Evolutionary conservation across 2,329 filamentous ascomycete genomes (phyloP).

Genomic region (Microcera coccophila): DNA sequence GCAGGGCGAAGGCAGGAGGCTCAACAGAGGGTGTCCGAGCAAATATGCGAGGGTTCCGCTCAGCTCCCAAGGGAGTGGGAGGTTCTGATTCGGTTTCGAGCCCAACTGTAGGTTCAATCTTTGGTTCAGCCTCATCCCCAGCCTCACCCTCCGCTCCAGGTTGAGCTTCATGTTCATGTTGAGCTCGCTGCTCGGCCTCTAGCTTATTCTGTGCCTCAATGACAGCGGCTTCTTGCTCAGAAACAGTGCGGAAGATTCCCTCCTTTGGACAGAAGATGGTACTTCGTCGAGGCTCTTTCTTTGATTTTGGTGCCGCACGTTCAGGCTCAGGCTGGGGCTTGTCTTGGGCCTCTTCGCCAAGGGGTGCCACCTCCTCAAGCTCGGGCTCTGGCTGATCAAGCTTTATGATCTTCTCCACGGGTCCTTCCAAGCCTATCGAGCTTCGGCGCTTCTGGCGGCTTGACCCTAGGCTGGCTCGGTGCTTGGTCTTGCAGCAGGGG

Average conservation of each 20-base stretch:
- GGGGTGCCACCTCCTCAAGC: constrained; percentile 19
- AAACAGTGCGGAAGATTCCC: constrained; percentile 60
- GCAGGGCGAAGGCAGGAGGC: constrained; percentile 55
- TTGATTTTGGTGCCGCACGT: constrained; percentile 25
- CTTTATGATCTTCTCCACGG: constrained; percentile 33
- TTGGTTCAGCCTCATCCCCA: constrained; percentile 8
- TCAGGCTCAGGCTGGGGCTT: constrained; percentile 19
- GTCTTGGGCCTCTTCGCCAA: constrained; percentile 17
- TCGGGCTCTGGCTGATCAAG: constrained; percentile 27
- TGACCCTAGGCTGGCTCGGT: background rate
- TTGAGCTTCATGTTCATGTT: constrained; percentile 11
- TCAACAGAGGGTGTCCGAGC: constrained; percentile 60
- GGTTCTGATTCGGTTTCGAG: constrained; percentile 24
- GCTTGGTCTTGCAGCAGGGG: constrained; percentile 47
- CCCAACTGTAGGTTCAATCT: constrained; percentile 4
- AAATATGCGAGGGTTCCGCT: constrained; percentile 40
- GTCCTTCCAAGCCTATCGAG: constrained; percentile 23
- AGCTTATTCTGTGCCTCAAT: constrained; percentile 34
- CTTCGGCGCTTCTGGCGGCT: constrained; percentile 23
- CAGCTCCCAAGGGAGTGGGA: constrained; percentile 32
- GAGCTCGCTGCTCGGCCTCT: constrained; percentile 12
- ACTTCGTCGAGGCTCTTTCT: constrained; percentile 43
- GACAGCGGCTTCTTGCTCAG: constrained; percentile 49
- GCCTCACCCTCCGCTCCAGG: constrained; percentile 14
- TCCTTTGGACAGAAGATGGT: constrained; percentile 59